Base-by-base conservation (phyloP, 352 stramenopile genomes). In the Globisporangium canariense region DNA sequence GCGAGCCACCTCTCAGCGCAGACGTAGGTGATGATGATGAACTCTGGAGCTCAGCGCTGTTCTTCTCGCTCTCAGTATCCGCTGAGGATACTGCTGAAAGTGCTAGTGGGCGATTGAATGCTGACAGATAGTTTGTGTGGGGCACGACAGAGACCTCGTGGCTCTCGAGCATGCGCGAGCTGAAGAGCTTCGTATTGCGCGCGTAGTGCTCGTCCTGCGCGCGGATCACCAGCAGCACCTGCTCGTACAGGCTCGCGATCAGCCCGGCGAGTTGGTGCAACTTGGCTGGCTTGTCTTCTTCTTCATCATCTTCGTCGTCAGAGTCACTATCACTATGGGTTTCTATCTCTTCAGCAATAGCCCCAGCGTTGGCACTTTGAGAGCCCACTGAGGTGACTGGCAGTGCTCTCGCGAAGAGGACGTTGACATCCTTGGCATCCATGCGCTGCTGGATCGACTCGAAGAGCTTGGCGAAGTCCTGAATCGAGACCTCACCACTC, bases 151-250 rank as follows among this genome's bases (percentile, higher is more conserved):
- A 86, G 14, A 89, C 70, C 61, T 91, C 82, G 55, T 85, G 81
- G 46, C 59, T 78, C 55, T 91, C 79, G 36, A 88, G 78, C 65
- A 88, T 78, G 14, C 82, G 78, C 0, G 82, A 76, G 55, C 69
- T 88, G 50, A 89, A 91, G 1, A 91, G 60, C 67, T 91, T 91
- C 34, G 69, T 45, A 45, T 89, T 66, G 22, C 73, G 76, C 18
- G 79, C 79, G 32, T 89, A 89, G 56, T 91, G 82, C 50, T 91
- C 82, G 56, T 91, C 79, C 58, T 91, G 79, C 8, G 65, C 45
- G 0, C 78, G 78, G 22, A 91, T 79, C 22, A 63, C 63, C 4
- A 34, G 54, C 14, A 89, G 20, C 30, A 79, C 62, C 7, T 71
- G 54, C 18, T 77, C 63, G 46, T 77, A 88, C 13, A 61, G 28